Conservation (phyloP, 768 basidiomycete genomes). For the Boletus rubescentipes region DNA sequence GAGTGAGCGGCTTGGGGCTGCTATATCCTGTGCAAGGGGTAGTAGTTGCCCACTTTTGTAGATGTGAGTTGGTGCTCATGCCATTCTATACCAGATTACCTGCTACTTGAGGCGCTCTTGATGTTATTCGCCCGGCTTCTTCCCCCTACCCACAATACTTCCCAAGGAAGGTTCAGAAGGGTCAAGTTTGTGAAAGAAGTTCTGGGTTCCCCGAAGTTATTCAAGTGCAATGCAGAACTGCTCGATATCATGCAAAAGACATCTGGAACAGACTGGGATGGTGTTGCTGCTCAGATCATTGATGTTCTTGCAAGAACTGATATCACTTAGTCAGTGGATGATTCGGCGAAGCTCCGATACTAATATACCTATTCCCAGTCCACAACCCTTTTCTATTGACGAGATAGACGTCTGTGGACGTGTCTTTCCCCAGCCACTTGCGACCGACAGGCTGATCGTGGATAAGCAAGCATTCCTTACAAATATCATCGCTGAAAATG, state of each 20-base stretch:
- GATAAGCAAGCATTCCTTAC: constrained; percentile 52
- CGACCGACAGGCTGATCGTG: constrained; percentile 48
- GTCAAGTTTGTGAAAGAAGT: constrained; percentile 51
- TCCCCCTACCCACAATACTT: constrained; percentile 41
- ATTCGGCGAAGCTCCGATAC: neutral
- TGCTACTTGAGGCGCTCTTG: constrained; percentile 56
- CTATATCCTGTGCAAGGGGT: constrained; percentile 51
- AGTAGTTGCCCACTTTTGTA: neutral
- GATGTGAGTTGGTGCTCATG: neutral
- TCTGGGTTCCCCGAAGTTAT: constrained; percentile 40
- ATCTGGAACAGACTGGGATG: constrained; percentile 50
- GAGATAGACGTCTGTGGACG: constrained; percentile 39
- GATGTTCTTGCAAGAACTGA: constrained; percentile 46
- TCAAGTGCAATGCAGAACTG: constrained; percentile 39
- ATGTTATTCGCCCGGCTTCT: constrained; percentile 57
- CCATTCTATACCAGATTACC: constrained; percentile 42
- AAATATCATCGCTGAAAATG: constrained; percentile 40
- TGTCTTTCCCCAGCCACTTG: constrained; percentile 35
- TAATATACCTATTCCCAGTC: constrained; percentile 37
- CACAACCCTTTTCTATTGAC: constrained; percentile 54
- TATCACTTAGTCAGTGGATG: constrained; percentile 45
- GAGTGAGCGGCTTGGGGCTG: constrained; percentile 48
- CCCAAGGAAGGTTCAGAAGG: constrained; percentile 38
- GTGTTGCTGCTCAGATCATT: constrained; percentile 46
- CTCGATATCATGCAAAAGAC: constrained; percentile 42